Percentiles rank a stretch among this genome's conserved stretches.
Evolutionary conservation across 306 rosid genomes (phyloP).

Genomic region (Acacia crassicarpa): DNA sequence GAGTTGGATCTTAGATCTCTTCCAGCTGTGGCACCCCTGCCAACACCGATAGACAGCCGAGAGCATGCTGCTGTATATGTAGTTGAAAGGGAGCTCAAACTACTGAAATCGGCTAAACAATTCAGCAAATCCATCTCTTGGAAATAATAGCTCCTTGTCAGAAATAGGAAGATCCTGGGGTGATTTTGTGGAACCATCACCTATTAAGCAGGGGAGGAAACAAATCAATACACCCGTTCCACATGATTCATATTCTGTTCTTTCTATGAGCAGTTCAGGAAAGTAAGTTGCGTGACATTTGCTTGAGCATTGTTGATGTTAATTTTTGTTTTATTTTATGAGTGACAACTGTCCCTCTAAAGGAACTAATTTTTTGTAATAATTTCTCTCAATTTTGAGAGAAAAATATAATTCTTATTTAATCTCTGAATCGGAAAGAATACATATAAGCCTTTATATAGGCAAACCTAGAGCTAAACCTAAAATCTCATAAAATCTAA

Average conservation of each 20-base stretch:
- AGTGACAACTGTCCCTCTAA: neutral
- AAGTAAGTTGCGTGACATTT: slow-evolving; percentile 71
- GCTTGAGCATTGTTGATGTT: neutral
- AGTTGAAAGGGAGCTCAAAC: slow-evolving; percentile 86
- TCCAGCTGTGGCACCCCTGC: slow-evolving; percentile 92
- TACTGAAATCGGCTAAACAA: slow-evolving; percentile 86
- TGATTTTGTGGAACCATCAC: slow-evolving; percentile 72
- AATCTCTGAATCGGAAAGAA: no score
- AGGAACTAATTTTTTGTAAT: neutral
- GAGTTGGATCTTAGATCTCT: slow-evolving; percentile 97
- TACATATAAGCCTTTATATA: no score
- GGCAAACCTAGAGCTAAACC: no score
- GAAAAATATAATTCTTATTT: no score
- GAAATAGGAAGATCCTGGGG: slow-evolving; percentile 89
- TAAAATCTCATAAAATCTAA: no score
- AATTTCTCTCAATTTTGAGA: no score
- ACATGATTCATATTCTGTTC: slow-evolving; percentile 94
- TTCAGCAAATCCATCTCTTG: slow-evolving; percentile 92
- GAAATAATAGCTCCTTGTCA: slow-evolving; percentile 81
- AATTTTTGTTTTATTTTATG: neutral
- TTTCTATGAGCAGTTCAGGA: slow-evolving; percentile 97
- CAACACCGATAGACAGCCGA: slow-evolving; percentile 80
- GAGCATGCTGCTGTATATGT: slow-evolving; percentile 95
- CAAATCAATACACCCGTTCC: slow-evolving; percentile 97
- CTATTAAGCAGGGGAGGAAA: slow-evolving; percentile 90